phyloP scores from a whole-genome alignment of 176 grass and related monocot genomes.

The Typha latifolia region DNA sequence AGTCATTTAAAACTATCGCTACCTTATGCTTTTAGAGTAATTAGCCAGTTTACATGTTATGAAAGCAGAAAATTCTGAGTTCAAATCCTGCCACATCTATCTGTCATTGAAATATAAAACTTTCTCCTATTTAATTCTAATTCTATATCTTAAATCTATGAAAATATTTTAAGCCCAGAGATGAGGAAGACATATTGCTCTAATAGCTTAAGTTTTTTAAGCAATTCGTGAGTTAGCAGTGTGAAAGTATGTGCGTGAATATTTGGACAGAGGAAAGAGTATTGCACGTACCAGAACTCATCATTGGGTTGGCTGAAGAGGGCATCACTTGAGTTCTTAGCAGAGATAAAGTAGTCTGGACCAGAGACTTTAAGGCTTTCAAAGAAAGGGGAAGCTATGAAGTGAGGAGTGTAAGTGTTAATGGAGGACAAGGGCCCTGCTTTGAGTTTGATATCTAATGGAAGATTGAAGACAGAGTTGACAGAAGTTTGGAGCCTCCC shows the following conservation, averaged over 20 bases:
- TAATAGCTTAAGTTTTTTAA: too few relatives aligned
- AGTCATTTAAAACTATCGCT: background rate
- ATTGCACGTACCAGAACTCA: background rate
- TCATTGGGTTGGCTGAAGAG: background rate
- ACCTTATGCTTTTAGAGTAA: too few relatives aligned
- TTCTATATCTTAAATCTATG: too few relatives aligned
- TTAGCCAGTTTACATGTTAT: too few relatives aligned
- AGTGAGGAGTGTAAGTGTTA: constrained; percentile 13
- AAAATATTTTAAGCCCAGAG: too few relatives aligned
- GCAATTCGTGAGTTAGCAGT: too few relatives aligned
- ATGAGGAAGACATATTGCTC: too few relatives aligned
- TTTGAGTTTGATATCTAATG: constrained; percentile 6
- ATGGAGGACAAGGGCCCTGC: background rate
- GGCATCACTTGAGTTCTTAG: constrained; percentile 1
- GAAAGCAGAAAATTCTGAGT: too few relatives aligned
- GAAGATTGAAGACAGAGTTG: constrained; percentile 3
- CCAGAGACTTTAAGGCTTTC: constrained; percentile 9
- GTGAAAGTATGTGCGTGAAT: too few relatives aligned
- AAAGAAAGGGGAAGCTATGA: constrained; percentile 11
- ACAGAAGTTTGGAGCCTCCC: background rate
- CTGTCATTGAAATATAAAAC: too few relatives aligned
- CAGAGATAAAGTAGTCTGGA: constrained; percentile 4
- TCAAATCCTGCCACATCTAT: too few relatives aligned
- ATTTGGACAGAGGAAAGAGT: background rate
- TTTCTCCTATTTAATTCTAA: too few relatives aligned